phyloP scores from a whole-genome alignment of 1,139 yeast species.

The Scheffersomyces cryptocercus region DNA sequence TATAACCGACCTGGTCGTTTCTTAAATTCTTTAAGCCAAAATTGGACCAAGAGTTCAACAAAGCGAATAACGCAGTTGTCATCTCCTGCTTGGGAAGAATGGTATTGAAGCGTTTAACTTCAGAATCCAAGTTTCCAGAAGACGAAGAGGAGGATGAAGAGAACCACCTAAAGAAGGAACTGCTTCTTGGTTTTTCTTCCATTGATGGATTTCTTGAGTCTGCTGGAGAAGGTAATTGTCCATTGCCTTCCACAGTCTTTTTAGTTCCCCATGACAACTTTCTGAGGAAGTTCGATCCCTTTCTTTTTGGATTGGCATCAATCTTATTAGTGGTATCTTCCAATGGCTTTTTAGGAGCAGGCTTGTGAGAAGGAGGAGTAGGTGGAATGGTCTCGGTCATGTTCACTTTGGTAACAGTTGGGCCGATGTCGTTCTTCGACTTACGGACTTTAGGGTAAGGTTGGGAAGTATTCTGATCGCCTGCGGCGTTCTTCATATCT shows the following conservation, averaged over 20 bases:
- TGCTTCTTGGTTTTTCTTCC: slow-evolving; percentile 32
- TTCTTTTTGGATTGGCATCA: slow-evolving; percentile 32
- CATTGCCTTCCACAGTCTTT: slow-evolving; percentile 27
- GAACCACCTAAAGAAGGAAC: slow-evolving; percentile 47
- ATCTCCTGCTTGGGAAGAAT: slow-evolving; percentile 56
- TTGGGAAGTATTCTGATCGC: slow-evolving; percentile 17
- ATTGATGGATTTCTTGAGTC: slow-evolving; percentile 32
- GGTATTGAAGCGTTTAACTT: slow-evolving; percentile 41
- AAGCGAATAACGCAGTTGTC: slow-evolving; percentile 63
- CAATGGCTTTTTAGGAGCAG: slow-evolving; percentile 26
- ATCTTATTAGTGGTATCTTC: slow-evolving; percentile 35
- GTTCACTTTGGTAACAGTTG: slow-evolving; percentile 8
- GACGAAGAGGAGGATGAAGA: slow-evolving; percentile 26
- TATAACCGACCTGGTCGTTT: slow-evolving; percentile 43
- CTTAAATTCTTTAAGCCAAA: slow-evolving; percentile 65
- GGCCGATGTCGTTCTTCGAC: slow-evolving; percentile 9
- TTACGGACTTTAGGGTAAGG: slow-evolving; percentile 30
- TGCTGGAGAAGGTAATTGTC: slow-evolving; percentile 41
- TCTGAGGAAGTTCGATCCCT: slow-evolving; percentile 54
- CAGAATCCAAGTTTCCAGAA: slow-evolving; percentile 14
- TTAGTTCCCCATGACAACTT: slow-evolving; percentile 61
- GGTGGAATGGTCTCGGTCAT: slow-evolving; percentile 17
- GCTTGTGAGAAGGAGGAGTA: slow-evolving; percentile 18
- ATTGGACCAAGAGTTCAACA: slow-evolving; percentile 66
- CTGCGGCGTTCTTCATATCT: slow-evolving; percentile 13